A percentile compares a stretch with the other conserved stretches of the same genome.
phyloP scores from a whole-genome alignment of 2,329 filamentous ascomycete species.

The Furcasterigmium furcatum region DNA sequence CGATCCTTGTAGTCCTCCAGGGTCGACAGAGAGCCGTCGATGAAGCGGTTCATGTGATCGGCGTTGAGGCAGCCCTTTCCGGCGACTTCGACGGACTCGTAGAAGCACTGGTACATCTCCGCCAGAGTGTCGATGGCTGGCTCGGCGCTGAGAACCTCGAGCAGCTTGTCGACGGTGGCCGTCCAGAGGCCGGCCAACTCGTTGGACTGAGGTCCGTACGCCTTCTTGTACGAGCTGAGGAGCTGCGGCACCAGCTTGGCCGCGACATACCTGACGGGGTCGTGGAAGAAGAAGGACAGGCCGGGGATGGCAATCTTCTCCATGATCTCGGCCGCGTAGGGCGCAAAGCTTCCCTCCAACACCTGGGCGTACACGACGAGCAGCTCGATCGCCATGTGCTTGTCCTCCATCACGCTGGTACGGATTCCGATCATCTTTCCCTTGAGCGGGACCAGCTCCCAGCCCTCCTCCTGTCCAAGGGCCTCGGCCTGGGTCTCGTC shows the following conservation, averaged over 20 bases:
- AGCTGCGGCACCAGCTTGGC: conserved; percentile 93
- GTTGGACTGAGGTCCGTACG: conserved; percentile 75
- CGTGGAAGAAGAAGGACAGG: conserved; percentile 98
- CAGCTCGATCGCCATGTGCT: conserved; percentile 99
- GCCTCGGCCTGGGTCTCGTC: conserved; percentile 92
- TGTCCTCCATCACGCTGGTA: conserved; percentile 95
- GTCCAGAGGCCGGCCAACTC: conserved; percentile 82
- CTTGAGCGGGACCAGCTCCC: conserved; percentile 95
- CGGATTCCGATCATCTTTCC: conserved; percentile 98
- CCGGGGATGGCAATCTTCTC: conserved; percentile 94
- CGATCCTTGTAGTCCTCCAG: conserved; percentile 91
- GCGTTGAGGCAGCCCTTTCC: conserved; percentile 78
- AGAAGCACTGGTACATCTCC: conserved; percentile 99
- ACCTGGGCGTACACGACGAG: conserved; percentile 97
- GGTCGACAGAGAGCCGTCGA: conserved; percentile 79
- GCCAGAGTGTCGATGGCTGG: conserved; percentile 94
- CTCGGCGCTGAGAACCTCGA: conserved; percentile 91
- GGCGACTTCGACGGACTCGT: conserved; percentile 93
- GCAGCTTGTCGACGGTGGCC: conserved; percentile 80
- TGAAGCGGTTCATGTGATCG: conserved; percentile 82
- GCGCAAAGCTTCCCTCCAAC: conserved; percentile 87
- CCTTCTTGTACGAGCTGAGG: conserved; percentile 90
- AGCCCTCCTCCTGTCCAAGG: conserved; percentile 91
- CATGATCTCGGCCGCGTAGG: conserved; percentile 90
- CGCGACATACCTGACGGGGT: conserved; percentile 91